These are phyloP conservation scores for Leccinum pallidistipes DNA, from an alignment of 1,284 basidiomycete genomes.

Conservation along the genomic window DNA sequence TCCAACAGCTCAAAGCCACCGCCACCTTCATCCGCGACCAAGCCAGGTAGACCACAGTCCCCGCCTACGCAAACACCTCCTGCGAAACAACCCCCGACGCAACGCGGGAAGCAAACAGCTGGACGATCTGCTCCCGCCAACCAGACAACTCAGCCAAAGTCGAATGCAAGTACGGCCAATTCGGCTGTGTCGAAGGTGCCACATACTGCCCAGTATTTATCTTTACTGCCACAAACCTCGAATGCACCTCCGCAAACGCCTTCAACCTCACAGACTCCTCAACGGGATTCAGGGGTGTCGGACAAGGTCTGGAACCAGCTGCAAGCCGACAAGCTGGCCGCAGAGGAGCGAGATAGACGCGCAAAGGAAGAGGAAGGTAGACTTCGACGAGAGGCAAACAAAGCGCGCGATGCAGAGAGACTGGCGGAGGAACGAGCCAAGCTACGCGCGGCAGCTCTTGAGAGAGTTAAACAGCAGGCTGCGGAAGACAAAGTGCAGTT, in stretches of 20 bases:
- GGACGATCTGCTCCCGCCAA: neutral
- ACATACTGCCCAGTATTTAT: neutral
- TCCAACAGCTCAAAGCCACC: neutral
- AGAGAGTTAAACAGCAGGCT: constrained; percentile 18
- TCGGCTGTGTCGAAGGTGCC: neutral
- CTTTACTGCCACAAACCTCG: constrained; percentile 5
- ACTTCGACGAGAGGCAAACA: constrained; percentile 13
- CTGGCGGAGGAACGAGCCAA: constrained; percentile 15
- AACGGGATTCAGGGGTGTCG: constrained; percentile 46
- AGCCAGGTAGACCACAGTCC: neutral
- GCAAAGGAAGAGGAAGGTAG: constrained; percentile 30
- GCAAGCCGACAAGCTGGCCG: constrained; percentile 38
- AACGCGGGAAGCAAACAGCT: neutral
- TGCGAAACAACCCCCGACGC: neutral
- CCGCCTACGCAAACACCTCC: constrained; percentile 4
- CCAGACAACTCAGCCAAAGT: neutral
- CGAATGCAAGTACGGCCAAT: neutral
- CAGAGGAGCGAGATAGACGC: constrained; percentile 20
- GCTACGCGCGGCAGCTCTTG: constrained; percentile 11
- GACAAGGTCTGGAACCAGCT: constrained; percentile 47
- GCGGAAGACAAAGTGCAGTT: constrained; percentile 19
- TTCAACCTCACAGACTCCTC: neutral
- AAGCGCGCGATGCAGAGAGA: constrained; percentile 18
- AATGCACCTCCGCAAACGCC: neutral
- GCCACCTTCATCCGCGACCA: neutral